Evolutionary conservation across 1,284 basidiomycete species (phyloP), one percentile per base, ranked within the genome.

Genomic region (Mycena citricolor): DNA sequence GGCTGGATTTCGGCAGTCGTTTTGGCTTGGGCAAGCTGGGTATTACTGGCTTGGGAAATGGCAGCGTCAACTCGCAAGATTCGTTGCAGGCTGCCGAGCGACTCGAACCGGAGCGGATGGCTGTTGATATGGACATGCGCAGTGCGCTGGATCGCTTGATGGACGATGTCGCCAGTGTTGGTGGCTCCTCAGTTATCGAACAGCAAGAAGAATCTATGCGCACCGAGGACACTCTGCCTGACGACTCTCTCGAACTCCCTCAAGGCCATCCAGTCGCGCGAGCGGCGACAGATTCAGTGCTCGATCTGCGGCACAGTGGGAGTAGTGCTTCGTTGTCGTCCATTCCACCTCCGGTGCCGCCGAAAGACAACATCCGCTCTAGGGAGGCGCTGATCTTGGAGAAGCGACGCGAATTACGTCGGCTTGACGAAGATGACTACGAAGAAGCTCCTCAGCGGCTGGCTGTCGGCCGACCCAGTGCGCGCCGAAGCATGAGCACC

Each of bases 71-170:
- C 42, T 40, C 52, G 19, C 54, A 39, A 4, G 28, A 24, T 32
- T 44, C 29, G 25, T 19, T 42, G 37, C 30, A 45, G n/a, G 33
- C 50, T 8, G 50, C 50, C 7, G 50, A 45, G 36, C 42, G 50
- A 8, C 19, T 34, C 7, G 50, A 52, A 25, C 42, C 37, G 1
- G 47, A 49, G 30, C 51, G 47, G 21, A 36, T 52, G 43, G 76
- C 82, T 54, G 74, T 87, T 10, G 76, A 77, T 46, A 73, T 76
- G 70, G 83, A 87, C 42, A 84, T 86, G 76, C 72, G 76, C 54
- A 87, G 83, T 54, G 87, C 86, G 4, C 70, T 90, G 38, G 88
- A 90, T 58, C 68, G 82, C 44, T 69, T 90, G 26, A 85, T 87
- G 76, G 83, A 86, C 47, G 79, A 87, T 51, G 85, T 88, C 25